Evolutionary conservation across 2,329 filamentous ascomycete species (phyloP).

Genomic region (Tolypocladium tundrense): DNA sequence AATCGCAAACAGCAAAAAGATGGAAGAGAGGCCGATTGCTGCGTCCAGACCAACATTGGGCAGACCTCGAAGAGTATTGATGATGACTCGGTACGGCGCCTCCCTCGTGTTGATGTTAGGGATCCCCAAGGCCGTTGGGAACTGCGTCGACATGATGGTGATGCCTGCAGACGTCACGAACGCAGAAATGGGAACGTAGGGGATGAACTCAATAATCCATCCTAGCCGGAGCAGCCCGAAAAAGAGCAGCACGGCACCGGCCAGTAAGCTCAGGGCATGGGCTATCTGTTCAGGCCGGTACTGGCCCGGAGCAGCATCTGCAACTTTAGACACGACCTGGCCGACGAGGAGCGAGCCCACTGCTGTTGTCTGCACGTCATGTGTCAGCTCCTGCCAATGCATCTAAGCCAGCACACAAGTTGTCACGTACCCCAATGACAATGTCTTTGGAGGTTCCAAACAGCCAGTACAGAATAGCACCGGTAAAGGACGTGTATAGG

Average conservation of each 20-base stretch:
- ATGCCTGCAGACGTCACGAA: slow-evolving; percentile 42
- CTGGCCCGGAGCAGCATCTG: slow-evolving; percentile 19
- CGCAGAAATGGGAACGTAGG: slow-evolving; percentile 36
- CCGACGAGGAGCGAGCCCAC: slow-evolving; percentile 41
- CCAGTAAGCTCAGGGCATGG: slow-evolving; percentile 32
- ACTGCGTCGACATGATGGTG: slow-evolving; percentile 38
- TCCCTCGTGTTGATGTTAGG: slow-evolving; percentile 32
- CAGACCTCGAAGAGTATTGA: slow-evolving; percentile 29
- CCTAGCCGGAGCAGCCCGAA: slow-evolving; percentile 36
- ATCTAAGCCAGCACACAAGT: not conserved
- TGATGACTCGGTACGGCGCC: slow-evolving; percentile 33
- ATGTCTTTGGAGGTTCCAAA: slow-evolving; percentile 82
- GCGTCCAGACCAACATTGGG: slow-evolving; percentile 49
- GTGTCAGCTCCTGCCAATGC: not conserved
- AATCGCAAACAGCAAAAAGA: slow-evolving; percentile 56
- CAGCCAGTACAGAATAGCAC: slow-evolving; percentile 71
- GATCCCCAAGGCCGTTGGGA: slow-evolving; percentile 33
- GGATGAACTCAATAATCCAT: slow-evolving; percentile 42
- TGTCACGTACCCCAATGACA: slow-evolving; percentile 51
- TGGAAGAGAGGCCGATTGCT: slow-evolving; percentile 59
- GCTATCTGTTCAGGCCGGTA: slow-evolving; percentile 30
- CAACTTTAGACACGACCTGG: slow-evolving; percentile 30
- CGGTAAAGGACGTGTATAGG: slow-evolving; percentile 74
- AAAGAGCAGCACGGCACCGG: slow-evolving; percentile 31
- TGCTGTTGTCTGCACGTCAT: slow-evolving; percentile 39